phyloP scores from a whole-genome alignment of 106 monocot genomes.

The Acorus calamus region DNA sequence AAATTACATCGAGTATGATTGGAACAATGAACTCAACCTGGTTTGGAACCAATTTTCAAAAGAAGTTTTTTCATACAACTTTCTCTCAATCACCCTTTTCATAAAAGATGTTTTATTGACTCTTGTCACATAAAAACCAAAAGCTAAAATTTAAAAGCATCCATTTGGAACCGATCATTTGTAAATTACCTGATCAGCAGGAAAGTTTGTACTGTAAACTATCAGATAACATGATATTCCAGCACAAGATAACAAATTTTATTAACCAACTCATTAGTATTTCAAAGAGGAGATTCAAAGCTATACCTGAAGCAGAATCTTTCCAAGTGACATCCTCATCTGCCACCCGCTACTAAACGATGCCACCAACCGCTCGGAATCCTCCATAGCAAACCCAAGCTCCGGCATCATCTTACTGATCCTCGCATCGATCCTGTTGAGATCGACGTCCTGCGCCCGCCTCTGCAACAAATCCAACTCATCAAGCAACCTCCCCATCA shows the following conservation, averaged over 20 bases:
- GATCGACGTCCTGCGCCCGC: slow-evolving; percentile 68
- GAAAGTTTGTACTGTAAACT: too few species aligned
- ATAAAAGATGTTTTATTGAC: too few species aligned
- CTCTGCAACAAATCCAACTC: slow-evolving; percentile 94
- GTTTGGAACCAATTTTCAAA: too few species aligned
- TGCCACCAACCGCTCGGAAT: slow-evolving; percentile 76
- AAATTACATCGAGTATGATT: too few species aligned
- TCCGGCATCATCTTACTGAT: slow-evolving; percentile 90
- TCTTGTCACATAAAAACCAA: too few species aligned
- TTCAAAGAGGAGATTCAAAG: background rate
- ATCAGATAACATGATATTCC: too few species aligned
- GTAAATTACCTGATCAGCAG: too few species aligned
- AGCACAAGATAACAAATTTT: background rate
- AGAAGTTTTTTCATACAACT: too few species aligned
- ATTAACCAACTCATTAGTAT: background rate
- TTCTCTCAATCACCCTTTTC: too few species aligned
- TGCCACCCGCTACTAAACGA: slow-evolving; percentile 97
- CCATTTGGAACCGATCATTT: too few species aligned
- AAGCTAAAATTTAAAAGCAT: too few species aligned
- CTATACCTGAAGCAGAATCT: slow-evolving; percentile 95
- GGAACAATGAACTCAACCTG: too few species aligned
- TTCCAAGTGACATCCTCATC: slow-evolving; percentile 97
- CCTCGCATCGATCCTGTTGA: slow-evolving; percentile 69
- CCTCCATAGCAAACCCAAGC: slow-evolving; percentile 73
- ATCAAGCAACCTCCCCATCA: slow-evolving; percentile 92